Conservation (phyloP, 768 basidiomycete genomes). For the Auricularia auricula-judae region DNA sequence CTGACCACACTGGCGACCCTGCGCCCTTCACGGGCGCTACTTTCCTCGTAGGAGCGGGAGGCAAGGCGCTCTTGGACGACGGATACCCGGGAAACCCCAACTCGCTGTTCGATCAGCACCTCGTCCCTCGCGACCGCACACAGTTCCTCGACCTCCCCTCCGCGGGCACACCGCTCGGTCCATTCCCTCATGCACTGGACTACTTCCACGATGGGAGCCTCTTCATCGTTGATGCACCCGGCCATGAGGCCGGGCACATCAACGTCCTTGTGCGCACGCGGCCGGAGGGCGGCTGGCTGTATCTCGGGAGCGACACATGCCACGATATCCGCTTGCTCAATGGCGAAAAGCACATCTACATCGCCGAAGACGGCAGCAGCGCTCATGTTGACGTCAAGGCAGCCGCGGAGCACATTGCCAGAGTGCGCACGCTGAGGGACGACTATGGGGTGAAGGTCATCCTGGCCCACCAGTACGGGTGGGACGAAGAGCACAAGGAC, state of each 20-base stretch:
- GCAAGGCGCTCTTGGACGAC: neutral
- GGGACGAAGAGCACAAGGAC: neutral
- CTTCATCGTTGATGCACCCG: constrained; percentile 47
- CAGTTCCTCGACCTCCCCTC: constrained; percentile 21
- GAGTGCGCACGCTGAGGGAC: neutral
- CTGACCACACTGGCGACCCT: constrained; percentile 10
- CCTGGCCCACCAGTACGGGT: neutral
- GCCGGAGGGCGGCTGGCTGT: constrained; percentile 35
- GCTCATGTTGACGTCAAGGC: neutral
- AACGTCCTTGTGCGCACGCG: constrained; percentile 40
- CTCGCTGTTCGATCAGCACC: neutral
- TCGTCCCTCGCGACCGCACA: constrained; percentile 24
- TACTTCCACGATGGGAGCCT: constrained; percentile 48
- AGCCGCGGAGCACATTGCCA: neutral
- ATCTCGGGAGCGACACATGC: constrained; percentile 44
- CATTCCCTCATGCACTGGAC: constrained; percentile 41
- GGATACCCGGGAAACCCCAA: constrained; percentile 6
- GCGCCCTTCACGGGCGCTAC: constrained; percentile 5
- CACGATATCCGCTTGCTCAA: constrained; percentile 43
- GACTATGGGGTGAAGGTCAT: neutral
- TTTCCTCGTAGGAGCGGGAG: constrained; percentile 8
- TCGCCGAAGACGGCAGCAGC: constrained; percentile 20
- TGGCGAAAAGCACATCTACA: constrained; percentile 20
- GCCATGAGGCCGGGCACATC: constrained; percentile 45
- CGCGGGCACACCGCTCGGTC: constrained; percentile 32